These are phyloP conservation scores for Venturia effusa DNA, from an alignment of 2,329 filamentous ascomycete genomes.

Conservation along the genomic window DNA sequence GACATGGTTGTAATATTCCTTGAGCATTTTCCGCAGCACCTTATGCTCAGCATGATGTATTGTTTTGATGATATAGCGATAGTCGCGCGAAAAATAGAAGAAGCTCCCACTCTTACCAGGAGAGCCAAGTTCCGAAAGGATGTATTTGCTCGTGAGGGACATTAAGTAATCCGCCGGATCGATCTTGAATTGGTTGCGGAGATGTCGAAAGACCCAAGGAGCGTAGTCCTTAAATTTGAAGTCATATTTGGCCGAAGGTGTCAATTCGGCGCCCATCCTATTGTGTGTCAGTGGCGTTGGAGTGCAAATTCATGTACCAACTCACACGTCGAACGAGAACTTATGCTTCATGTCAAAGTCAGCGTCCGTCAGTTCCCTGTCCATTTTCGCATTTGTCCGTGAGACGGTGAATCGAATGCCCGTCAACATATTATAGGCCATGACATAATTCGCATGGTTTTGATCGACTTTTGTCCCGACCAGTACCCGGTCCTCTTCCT, in stretches of 20 bases:
- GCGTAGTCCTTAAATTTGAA: constrained; percentile 99
- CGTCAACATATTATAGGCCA: constrained; percentile 98
- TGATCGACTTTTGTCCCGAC: constrained; percentile 98
- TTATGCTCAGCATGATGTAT: constrained; percentile 94
- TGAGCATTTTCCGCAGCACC: constrained; percentile 71
- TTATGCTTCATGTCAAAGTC: constrained; percentile 95
- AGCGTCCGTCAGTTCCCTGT: constrained; percentile 76
- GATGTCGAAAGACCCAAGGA: constrained; percentile 96
- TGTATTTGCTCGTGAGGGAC: constrained; percentile 97
- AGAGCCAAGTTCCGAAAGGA: constrained; percentile 90
- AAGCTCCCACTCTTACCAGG: constrained; percentile 98
- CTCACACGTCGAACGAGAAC: constrained; percentile 96
- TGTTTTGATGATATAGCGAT: constrained; percentile 99
- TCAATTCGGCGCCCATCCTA: constrained; percentile 90
- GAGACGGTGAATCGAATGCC: constrained; percentile 96
- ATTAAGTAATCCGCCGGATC: constrained; percentile 97
- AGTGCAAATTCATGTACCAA: constrained; percentile 18
- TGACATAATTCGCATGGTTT: constrained; percentile 93
- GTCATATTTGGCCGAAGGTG: constrained; percentile 96
- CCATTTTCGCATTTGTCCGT: constrained; percentile 90
- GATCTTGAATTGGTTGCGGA: constrained; percentile 76
- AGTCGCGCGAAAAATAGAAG: constrained; percentile 98
- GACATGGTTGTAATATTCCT: constrained; percentile 90
- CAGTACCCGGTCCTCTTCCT: constrained; percentile 80
- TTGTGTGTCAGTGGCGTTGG: constrained; percentile 11